These are phyloP conservation scores for Zea luxurians DNA, from an alignment of 176 grass and related monocot genomes.

Conservation along the genomic window DNA sequence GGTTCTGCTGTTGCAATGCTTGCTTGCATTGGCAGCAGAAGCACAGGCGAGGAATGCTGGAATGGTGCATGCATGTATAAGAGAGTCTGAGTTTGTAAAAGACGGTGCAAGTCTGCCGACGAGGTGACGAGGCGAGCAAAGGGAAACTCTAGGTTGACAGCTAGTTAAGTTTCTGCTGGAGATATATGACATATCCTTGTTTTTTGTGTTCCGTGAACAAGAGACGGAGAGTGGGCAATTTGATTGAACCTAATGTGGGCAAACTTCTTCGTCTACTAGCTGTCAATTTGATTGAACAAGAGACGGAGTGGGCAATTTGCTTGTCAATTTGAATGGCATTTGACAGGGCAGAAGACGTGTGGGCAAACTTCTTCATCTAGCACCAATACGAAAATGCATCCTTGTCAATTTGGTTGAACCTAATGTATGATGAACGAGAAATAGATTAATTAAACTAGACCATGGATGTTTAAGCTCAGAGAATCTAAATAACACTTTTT, in stretches of 20 bases:
- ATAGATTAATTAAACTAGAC: not conserved
- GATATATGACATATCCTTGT: conserved; percentile 5
- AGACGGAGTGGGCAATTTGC: too few species aligned
- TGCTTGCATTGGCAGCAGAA: not conserved
- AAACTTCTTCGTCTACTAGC: too few species aligned
- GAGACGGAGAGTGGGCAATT: too few species aligned
- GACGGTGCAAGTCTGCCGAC: conserved; percentile 26
- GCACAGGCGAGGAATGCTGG: not conserved
- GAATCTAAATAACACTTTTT: not conserved
- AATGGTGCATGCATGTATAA: too few species aligned
- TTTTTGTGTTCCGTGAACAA: not conserved
- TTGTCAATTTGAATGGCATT: not conserved
- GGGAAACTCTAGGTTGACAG: conserved; percentile 33
- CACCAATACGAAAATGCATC: not conserved
- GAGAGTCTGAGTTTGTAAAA: conserved; percentile 6
- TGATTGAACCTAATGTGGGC: too few species aligned
- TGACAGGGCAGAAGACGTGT: not conserved
- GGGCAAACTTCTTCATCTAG: not conserved
- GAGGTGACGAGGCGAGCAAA: conserved; percentile 30
- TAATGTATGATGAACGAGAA: not conserved
- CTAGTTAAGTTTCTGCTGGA: conserved; percentile 17
- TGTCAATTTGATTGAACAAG: too few species aligned
- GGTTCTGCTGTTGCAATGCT: not conserved
- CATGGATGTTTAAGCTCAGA: not conserved
- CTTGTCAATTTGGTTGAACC: not conserved